These are phyloP conservation scores for Penicillium glabrum DNA, from an alignment of 2,329 filamentous ascomycete species.

Conservation along the genomic window DNA sequence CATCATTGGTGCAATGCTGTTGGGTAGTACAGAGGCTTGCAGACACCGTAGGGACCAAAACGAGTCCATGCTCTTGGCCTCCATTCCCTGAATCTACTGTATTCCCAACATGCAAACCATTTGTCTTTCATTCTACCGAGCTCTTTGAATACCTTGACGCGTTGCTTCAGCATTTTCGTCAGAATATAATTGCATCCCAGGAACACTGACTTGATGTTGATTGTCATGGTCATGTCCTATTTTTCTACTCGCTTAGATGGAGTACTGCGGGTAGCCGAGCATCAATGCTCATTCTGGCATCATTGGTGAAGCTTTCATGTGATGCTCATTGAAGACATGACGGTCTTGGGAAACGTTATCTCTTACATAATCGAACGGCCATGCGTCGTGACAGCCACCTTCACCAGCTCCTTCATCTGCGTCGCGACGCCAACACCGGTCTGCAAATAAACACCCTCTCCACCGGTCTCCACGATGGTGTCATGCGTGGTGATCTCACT, in stretches of 20 bases:
- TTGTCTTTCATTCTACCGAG: too few species aligned
- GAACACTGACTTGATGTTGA: too few species aligned
- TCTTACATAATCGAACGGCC: constrained; percentile 47
- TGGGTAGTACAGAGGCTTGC: too few species aligned
- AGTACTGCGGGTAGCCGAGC: constrained; percentile 34
- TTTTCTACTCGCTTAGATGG: constrained; percentile 47
- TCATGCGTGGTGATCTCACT: constrained; percentile 37
- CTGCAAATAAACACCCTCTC: constrained; percentile 44
- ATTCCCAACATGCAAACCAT: too few species aligned
- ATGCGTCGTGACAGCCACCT: constrained; percentile 34
- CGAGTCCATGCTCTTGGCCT: too few species aligned
- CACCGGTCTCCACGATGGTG: constrained; percentile 36
- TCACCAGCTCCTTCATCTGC: constrained; percentile 40
- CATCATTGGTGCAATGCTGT: too few species aligned
- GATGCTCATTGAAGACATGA: background rate
- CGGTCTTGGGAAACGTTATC: background rate
- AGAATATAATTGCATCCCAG: too few species aligned
- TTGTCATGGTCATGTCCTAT: too few species aligned
- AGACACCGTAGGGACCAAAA: too few species aligned
- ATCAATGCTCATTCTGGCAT: constrained; percentile 51
- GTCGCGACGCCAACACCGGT: constrained; percentile 43
- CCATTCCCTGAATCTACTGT: too few species aligned
- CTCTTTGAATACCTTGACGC: too few species aligned
- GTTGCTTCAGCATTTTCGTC: too few species aligned
- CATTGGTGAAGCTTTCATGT: constrained; percentile 11